A percentile compares a stretch with the other conserved stretches of the same genome.
phyloP scores from a whole-genome alignment of 2,329 filamentous ascomycete species.

The Diaporthe sp. region DNA sequence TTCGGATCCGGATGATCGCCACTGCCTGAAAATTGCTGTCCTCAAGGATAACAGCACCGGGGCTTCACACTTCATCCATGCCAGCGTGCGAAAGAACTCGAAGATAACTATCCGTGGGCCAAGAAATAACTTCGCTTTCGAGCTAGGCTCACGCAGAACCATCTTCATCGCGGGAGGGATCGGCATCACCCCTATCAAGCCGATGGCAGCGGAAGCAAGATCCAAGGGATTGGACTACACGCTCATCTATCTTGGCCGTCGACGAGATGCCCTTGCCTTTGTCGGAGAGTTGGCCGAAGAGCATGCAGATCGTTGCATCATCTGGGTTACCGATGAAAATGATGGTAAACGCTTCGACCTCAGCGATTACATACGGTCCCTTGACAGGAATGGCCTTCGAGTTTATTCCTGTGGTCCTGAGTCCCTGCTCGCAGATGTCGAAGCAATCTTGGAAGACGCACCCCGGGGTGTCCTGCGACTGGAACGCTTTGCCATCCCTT shows the following conservation, averaged over 20 bases:
- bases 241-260: background rate
- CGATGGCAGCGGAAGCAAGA: background rate
- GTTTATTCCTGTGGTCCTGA: background rate
- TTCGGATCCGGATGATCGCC: background rate
- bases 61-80: background rate
- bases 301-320: background rate
- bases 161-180: background rate
- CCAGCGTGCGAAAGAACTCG: background rate
- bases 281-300: background rate
- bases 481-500: background rate
- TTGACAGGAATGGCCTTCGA: background rate
- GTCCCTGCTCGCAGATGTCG: background rate
- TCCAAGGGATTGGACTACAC: background rate
- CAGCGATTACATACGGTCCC: background rate
- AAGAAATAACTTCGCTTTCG: background rate
- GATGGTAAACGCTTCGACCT: background rate
- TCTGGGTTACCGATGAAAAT: background rate
- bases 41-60: background rate
- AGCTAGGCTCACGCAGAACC: background rate
- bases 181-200: background rate
- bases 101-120: background rate
- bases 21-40: background rate
- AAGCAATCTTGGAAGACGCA: background rate
- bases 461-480: background rate
- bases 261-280: background rate